Conservation (phyloP, 169 alveolate genomes). For the Eimeria maxima region DNA sequence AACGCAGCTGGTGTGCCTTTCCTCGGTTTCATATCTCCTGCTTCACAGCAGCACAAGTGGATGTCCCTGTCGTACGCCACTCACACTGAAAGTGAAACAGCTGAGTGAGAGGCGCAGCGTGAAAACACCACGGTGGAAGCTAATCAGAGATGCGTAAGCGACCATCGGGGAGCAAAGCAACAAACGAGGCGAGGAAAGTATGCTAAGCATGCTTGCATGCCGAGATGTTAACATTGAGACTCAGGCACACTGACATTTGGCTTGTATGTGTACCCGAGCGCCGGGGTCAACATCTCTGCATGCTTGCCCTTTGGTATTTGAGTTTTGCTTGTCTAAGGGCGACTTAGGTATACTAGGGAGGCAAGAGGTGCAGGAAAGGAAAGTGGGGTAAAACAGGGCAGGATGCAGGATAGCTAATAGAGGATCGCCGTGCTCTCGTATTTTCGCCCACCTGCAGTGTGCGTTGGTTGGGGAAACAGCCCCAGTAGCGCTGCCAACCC, state of each 20-base stretch:
- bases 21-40: neutral
- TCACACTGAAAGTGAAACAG: neutral
- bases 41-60: neutral
- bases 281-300: no score
- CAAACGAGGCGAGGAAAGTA: neutral
- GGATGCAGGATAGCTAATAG: neutral
- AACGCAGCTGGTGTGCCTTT: neutral
- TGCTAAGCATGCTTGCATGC: neutral
- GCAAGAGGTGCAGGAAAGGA: neutral
- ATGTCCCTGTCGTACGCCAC: neutral
- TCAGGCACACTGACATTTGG: neutral
- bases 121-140: neutral
- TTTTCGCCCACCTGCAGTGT: conserved; percentile 14
- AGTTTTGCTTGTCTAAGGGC: neutral
- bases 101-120: neutral
- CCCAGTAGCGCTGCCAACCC: conserved; percentile 12
- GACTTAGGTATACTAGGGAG: neutral
- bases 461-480: conserved; percentile 25
- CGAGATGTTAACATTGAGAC: neutral
- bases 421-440: neutral
- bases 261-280: no score
- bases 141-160: neutral
- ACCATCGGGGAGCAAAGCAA: neutral
- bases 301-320: no score
- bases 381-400: neutral